A percentile compares a stretch with the other conserved stretches of the same genome.
Conservation (phyloP, 1,284 basidiomycete genomes). For the Clitocybe nebularis region DNA sequence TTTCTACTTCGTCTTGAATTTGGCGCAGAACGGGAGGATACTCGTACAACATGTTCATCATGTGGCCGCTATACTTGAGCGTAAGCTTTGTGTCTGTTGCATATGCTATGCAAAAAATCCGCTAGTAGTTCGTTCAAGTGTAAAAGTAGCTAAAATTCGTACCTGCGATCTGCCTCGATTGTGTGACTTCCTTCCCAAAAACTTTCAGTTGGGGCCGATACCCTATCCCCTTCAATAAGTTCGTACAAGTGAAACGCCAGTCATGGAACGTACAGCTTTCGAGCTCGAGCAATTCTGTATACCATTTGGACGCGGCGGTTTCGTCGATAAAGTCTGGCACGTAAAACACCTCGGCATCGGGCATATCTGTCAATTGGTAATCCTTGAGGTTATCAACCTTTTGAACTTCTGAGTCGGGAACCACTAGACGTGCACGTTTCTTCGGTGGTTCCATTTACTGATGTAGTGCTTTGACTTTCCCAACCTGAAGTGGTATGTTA, state of each 20-base stretch:
- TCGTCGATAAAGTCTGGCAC: slow-evolving; percentile 19
- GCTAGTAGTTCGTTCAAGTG: neutral
- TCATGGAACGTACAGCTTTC: slow-evolving; percentile 18
- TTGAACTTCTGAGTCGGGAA: slow-evolving; percentile 10
- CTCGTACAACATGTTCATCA: slow-evolving; percentile 23
- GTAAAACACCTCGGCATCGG: slow-evolving; percentile 23
- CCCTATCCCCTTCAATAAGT: slow-evolving; percentile 14
- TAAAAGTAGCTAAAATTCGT: neutral
- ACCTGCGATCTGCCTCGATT: slow-evolving; percentile 27
- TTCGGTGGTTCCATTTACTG: neutral
- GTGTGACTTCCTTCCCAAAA: slow-evolving; percentile 20
- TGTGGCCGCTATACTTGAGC: slow-evolving; percentile 26
- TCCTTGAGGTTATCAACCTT: slow-evolving; percentile 11
- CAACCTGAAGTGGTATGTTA: too few relatives aligned
- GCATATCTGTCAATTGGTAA: slow-evolving; percentile 19
- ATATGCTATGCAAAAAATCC: slow-evolving; percentile 17
- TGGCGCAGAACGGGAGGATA: slow-evolving; percentile 23
- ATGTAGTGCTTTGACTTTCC: too few relatives aligned
- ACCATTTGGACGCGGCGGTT: slow-evolving; percentile 19
- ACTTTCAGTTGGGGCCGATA: slow-evolving; percentile 24
- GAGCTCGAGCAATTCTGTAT: slow-evolving; percentile 15
- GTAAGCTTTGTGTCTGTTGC: slow-evolving; percentile 21
- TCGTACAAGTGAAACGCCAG: neutral
- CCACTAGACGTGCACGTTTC: slow-evolving; percentile 12
- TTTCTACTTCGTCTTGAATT: slow-evolving; percentile 25